Evolutionary conservation across 495 filamentous ascomycete genomes (phyloP).

Genomic region (Lentithecium fluviatile): DNA sequence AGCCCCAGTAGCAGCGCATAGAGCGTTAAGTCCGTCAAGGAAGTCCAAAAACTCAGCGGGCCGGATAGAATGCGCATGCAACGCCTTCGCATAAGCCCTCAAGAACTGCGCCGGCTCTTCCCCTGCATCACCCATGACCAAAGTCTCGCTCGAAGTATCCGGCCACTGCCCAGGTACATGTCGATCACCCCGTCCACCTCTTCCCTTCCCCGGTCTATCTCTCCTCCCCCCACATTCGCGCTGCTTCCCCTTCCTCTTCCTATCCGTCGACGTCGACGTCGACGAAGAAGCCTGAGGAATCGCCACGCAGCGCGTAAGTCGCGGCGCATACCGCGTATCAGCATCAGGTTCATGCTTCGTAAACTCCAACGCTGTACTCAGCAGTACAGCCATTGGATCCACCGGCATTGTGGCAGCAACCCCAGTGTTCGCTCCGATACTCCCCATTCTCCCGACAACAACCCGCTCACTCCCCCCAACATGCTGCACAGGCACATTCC

Average conservation of each 20-base stretch:
- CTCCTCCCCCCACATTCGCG: background rate
- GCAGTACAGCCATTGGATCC: slow-evolving; percentile 9
- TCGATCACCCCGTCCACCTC: slow-evolving; percentile 3
- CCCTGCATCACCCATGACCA: background rate
- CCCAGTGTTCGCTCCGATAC: background rate
- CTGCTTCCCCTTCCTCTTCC: background rate
- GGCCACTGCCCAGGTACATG: slow-evolving; percentile 21
- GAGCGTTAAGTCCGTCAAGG: slow-evolving; percentile 34
- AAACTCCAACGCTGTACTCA: slow-evolving; percentile 26
- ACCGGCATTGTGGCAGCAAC: background rate
- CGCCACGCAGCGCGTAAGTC: slow-evolving; percentile 19
- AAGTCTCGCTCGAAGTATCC: slow-evolving; percentile 1
- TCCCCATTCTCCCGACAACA: slow-evolving; percentile 14
- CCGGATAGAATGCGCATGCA: slow-evolving; percentile 34
- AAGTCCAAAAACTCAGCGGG: slow-evolving; percentile 34
- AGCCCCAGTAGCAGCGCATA: slow-evolving; percentile 16
- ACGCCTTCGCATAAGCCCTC: slow-evolving; percentile 34
- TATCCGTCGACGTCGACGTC: background rate
- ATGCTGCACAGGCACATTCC: slow-evolving; percentile 19
- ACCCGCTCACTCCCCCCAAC: slow-evolving; percentile 9
- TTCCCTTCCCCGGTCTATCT: background rate
- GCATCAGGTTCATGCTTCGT: slow-evolving; percentile 31
- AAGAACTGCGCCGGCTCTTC: slow-evolving; percentile 31
- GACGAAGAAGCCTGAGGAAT: slow-evolving; percentile 16
- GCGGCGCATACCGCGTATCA: slow-evolving; percentile 28